Conservation (phyloP, 176 grass and related monocot genomes). For the Olyra latifolia region DNA sequence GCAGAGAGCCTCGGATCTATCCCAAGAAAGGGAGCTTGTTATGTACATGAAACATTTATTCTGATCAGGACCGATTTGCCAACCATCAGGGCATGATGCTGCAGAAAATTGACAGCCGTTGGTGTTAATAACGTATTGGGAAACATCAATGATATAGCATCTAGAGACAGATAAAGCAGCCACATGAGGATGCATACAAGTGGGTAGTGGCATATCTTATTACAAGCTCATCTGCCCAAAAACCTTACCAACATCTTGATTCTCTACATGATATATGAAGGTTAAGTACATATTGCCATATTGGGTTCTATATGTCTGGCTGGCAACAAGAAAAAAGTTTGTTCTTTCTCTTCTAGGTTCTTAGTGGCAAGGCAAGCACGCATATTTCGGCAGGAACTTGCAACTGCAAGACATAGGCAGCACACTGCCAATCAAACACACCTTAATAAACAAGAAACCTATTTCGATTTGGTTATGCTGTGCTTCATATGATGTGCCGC, state of each 20-base stretch:
- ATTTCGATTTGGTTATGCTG: not conserved
- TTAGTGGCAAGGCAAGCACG: not conserved
- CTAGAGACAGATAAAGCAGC: not conserved
- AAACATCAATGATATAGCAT: not conserved
- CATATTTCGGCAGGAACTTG: not conserved
- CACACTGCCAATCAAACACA: not conserved
- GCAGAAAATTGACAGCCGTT: not conserved
- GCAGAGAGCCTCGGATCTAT: conserved; percentile 56
- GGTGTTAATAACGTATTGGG: conserved; percentile 17
- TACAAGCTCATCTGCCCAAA: not conserved
- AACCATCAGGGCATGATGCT: conserved; percentile 66
- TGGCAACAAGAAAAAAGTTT: not conserved
- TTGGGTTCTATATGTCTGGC: not conserved
- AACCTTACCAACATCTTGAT: not conserved
- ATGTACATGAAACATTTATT: conserved; percentile 71
- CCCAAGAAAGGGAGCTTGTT: conserved; percentile 59
- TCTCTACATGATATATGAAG: not conserved
- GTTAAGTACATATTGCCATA: not conserved
- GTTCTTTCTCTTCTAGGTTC: not conserved
- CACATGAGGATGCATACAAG: not conserved
- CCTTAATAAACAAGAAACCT: not conserved
- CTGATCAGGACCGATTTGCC: conserved; percentile 50
- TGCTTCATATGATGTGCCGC: not conserved
- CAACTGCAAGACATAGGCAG: not conserved
- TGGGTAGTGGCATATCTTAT: not conserved